phyloP scores from a whole-genome alignment of 495 filamentous ascomycete genomes.

The Chlorociboria aeruginascens region DNA sequence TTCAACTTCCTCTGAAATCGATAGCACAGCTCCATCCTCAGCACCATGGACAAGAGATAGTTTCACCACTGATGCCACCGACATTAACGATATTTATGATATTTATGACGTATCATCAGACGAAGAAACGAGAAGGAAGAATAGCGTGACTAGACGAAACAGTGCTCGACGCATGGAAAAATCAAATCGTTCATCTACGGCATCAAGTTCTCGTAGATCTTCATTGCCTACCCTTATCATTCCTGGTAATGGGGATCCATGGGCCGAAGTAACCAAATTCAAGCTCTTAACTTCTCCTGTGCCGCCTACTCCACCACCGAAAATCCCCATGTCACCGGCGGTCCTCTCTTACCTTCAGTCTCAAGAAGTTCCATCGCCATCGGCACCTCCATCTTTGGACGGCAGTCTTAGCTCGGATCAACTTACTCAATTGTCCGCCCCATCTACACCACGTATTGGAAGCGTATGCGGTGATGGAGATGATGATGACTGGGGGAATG shows the following conservation, averaged over 20 bases:
- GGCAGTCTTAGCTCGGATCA: conserved; percentile 81
- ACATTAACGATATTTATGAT: conserved; percentile 82
- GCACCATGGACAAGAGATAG: conserved; percentile 42
- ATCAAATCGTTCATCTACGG: conserved; percentile 27
- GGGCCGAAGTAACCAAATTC: conserved; percentile 31
- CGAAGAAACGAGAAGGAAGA: conserved; percentile 36
- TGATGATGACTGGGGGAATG: conserved; percentile 41
- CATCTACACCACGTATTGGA: conserved; percentile 65
- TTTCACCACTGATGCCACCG: conserved; percentile 42
- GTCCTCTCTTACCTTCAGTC: conserved; percentile 51
- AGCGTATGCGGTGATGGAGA: conserved; percentile 32
- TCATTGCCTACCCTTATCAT: conserved; percentile 61
- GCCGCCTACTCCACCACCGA: conserved; percentile 62
- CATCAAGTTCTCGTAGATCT: conserved; percentile 21
- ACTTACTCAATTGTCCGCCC: conserved; percentile 63
- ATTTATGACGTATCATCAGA: conserved; percentile 74
- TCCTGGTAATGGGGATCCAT: conserved; percentile 34
- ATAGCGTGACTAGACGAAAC: conserved; percentile 20
- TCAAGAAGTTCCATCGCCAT: conserved; percentile 55
- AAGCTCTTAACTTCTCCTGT: conserved; percentile 55
- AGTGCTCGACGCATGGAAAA: conserved; percentile 25
- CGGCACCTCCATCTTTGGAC: conserved; percentile 77
- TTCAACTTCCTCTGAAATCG: conserved; percentile 31
- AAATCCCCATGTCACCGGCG: conserved; percentile 67
- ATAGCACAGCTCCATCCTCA: conserved; percentile 36